Percentiles rank a stretch among this genome's conserved stretches.
These are phyloP conservation scores for Trametes elegans DNA, from an alignment of 768 basidiomycete genomes.

Conservation along the genomic window DNA sequence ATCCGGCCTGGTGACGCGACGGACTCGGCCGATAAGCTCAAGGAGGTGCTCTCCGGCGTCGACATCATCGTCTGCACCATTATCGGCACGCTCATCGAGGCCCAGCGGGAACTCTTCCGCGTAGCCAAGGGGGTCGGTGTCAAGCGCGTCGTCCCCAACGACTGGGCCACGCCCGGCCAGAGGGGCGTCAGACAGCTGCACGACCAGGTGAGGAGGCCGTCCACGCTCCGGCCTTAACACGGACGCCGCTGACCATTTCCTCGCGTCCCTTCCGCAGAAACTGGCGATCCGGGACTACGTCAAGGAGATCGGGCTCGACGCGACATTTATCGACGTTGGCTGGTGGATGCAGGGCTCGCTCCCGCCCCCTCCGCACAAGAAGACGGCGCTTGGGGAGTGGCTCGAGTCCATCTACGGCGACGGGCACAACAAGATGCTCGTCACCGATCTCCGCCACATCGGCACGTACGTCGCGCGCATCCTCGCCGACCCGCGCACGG, in stretches of 20 bases:
- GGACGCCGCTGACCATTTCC: no score
- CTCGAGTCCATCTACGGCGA: constrained; percentile 13
- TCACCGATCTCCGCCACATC: constrained; percentile 27
- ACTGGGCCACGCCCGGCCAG: constrained; percentile 21
- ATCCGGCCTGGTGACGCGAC: constrained; percentile 18
- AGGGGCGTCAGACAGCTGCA: constrained; percentile 13
- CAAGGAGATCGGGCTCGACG: constrained; percentile 21
- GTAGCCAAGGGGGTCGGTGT: constrained; percentile 25
- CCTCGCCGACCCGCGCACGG: constrained; percentile 30
- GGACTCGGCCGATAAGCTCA: constrained; percentile 18
- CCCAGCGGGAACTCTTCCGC: constrained; percentile 19
- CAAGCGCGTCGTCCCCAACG: constrained; percentile 26
- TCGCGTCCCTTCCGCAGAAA: constrained; percentile 23
- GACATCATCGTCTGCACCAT: constrained; percentile 20
- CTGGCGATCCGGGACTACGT: constrained; percentile 27
- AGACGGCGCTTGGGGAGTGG: background rate
- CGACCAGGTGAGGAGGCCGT: constrained; percentile 7
- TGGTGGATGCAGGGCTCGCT: constrained; percentile 29
- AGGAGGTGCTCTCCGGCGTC: constrained; percentile 17
- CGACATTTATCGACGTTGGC: constrained; percentile 34
- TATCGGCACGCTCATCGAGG: background rate
- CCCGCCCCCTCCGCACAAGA: background rate
- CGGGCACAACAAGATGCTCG: constrained; percentile 22
- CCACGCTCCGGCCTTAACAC: background rate
- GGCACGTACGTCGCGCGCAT: constrained; percentile 30